Base-by-base conservation (phyloP, 129 eudicot species). In the Artemisia argyi region DNA sequence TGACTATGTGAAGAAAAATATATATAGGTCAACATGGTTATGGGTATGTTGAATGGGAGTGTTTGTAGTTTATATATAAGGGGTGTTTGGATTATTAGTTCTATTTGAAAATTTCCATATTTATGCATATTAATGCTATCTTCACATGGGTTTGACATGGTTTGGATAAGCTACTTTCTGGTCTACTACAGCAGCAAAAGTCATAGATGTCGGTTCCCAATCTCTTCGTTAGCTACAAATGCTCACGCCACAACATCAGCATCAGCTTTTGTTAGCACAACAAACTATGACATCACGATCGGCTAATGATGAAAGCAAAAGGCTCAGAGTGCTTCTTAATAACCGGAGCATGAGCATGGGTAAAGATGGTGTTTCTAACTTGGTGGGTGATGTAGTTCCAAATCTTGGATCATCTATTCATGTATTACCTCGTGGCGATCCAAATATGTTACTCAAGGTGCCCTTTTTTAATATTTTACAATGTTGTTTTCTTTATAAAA, bases 171-270 rank as follows among this genome's bases (percentile, higher is more conserved):
- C 85, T 90, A 55, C 87, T 89, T 28, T 77, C 95, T 63, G 96
- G 96, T 69, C 79, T 90, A 67, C 87, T 90, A n/a, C n/a, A n/a
- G n/a, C 91, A 90, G 78, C 95, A 80, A 63, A 90, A 90, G 78
- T 77, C 95, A 26, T 83, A 75, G 55, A 90, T 90, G 89, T 94
- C 80, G 97, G 87, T 50, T 54, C 89, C 26, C 97, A 87, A 75
- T 86, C 97, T 22, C 82, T 76, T 81, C 94, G 83, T 79, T 87
- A 87, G 62, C 84, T 87, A 47, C 95, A 83, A 70, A 90, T 90
- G 91, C 68, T 87, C 68, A 72, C 96, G 58, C 95, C 95, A n/a
- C 97, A 87, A 77, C 95, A 90, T 74, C 93, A 89, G 64, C 96
- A 87, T 32, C 94, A 90, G 66, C 89, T 90, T 64, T 68, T 90